Evolutionary conservation across 345 rosid genomes (phyloP), one percentile per base, ranked within the genome.

Genomic region (Euphorbia tirucalli): DNA sequence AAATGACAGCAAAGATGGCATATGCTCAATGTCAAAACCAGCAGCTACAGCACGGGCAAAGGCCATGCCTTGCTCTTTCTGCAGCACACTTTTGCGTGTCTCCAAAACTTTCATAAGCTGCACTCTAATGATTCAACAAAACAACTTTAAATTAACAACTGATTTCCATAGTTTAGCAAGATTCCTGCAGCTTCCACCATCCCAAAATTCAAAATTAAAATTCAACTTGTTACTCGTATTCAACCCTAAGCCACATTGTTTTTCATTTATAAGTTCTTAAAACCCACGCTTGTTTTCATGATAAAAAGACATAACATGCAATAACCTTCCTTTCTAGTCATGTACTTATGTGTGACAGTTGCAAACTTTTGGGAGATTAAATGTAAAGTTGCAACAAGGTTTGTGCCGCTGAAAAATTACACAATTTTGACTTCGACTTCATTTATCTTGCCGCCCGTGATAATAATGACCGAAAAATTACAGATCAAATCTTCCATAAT

Each of bases 1-100:
- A 77, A 96, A 96, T 54, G 90, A 86, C 74, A 89, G 82, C 75
- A 96, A 68, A 70, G 94, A 84, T 14, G 84, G 71, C 91, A 96
- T 83, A 70, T 83, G 84, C 75, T 89, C 93, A 86, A 87, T 72
- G 61, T 88, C 97, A 77, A 89, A 96, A 83, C 97, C 95, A 84
- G 99, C 99, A 79, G 99, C 99, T 15, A 80, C 92, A 76, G 99
- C 97, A 74, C 97, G 96, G 57, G 99, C 99, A 81, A 96, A 96
- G 76, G 98, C 98, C 99, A 96, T 96, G 43, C 98, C 99, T 87
- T 96, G 99, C 85, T 96, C 99, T 80, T 93, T 93, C 86, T 86
- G 98, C 71, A 96, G 82, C 74, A 82, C 84, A 60, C 78, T 80
- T 85, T 70, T 89, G 62, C 99, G 87, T 50, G 94, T 87, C 88